These are phyloP conservation scores for Chalaropsis ovoidea DNA, from an alignment of 2,329 filamentous ascomycete genomes.

Conservation along the genomic window DNA sequence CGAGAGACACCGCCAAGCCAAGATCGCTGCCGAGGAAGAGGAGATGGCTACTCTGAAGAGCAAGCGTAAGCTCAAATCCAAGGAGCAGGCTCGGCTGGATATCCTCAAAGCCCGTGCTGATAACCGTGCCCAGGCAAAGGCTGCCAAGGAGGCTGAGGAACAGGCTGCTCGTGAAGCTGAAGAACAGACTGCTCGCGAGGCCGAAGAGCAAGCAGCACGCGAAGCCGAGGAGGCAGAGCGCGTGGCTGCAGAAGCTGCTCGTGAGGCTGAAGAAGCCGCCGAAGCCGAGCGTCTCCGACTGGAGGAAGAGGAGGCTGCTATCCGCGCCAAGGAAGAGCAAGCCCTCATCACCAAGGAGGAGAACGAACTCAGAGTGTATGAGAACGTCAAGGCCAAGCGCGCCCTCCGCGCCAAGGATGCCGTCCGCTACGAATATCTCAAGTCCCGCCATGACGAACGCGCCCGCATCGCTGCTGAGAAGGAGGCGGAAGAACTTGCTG, in stretches of 20 bases:
- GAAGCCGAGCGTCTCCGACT: conserved; percentile 23
- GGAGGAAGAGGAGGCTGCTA: conserved; percentile 17
- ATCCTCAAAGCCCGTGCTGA: conserved; percentile 30
- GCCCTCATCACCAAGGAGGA: conserved; percentile 20
- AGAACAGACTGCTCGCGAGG: conserved; percentile 27
- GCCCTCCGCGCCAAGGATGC: conserved; percentile 7
- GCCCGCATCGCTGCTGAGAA: conserved; percentile 19
- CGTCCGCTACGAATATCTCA: conserved; percentile 19
- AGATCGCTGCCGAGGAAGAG: conserved; percentile 14
- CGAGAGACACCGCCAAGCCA: background rate
- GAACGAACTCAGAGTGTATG: conserved; percentile 20
- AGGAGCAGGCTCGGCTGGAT: conserved; percentile 22
- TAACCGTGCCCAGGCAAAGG: conserved; percentile 10
- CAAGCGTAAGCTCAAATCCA: conserved; percentile 21
- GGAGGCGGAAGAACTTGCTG: conserved; percentile 30
- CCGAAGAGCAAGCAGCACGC: conserved; percentile 28
- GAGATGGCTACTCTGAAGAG: conserved; percentile 10
- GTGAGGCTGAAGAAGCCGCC: conserved; percentile 29
- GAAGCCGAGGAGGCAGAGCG: conserved; percentile 27
- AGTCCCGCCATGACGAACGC: conserved; percentile 22
- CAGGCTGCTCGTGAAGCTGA: conserved; percentile 28
- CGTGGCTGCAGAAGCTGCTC: conserved; percentile 24
- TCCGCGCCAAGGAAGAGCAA: conserved; percentile 13
- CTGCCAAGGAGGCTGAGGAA: conserved; percentile 30
- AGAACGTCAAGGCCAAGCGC: conserved; percentile 3